phyloP scores from a whole-genome alignment of 768 basidiomycete genomes.

The Kwoniella newhampshirensis region DNA sequence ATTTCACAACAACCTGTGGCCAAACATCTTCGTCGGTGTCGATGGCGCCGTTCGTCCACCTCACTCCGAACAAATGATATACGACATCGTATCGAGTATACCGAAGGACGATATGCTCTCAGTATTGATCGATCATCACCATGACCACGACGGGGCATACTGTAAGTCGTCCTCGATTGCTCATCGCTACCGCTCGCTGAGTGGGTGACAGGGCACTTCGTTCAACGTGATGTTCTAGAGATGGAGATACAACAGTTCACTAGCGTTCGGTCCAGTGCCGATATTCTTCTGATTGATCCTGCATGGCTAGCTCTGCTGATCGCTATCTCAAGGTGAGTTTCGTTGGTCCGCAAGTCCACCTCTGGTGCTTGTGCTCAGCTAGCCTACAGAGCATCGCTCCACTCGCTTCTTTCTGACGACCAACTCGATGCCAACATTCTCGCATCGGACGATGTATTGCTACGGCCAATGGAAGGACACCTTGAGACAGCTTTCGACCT shows the following conservation, averaged over 20 bases:
- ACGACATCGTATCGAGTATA: not conserved
- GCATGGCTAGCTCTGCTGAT: slow-evolving; percentile 11
- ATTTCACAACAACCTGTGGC: slow-evolving; percentile 3
- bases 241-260: slow-evolving; percentile 4
- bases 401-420: not conserved
- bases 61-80: not conserved
- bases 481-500: slow-evolving; percentile 1
- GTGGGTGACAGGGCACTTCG: slow-evolving; percentile 6
- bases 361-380: not conserved
- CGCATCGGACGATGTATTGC: not conserved
- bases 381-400: not conserved
- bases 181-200: not conserved
- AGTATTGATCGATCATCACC: slow-evolving; percentile 7
- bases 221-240: slow-evolving; percentile 7
- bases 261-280: not conserved
- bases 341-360: not conserved
- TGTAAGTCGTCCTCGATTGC: not conserved
- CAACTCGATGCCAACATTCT: not conserved
- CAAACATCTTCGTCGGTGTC: not conserved
- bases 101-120: not conserved
- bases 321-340: slow-evolving; percentile 6
- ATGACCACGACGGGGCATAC: not conserved
- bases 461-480: not conserved
- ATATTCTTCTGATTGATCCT: slow-evolving; percentile 6
- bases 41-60: not conserved